Evolutionary conservation across 2,329 filamentous ascomycete species (phyloP).

Genomic region (Camillea tinctor): DNA sequence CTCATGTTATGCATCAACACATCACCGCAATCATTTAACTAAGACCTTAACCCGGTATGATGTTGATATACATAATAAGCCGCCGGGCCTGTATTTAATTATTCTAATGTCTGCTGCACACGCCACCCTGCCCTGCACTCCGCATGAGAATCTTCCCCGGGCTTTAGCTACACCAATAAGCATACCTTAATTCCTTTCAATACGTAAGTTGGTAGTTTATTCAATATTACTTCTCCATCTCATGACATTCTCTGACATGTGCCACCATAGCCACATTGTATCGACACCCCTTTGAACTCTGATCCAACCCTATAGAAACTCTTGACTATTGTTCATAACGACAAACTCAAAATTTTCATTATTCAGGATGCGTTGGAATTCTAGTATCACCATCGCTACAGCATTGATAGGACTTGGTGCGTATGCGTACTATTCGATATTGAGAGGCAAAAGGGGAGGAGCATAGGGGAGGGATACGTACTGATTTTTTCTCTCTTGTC

Average conservation of each 20-base stretch:
- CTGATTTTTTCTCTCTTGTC: background rate
- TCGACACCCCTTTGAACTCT: background rate
- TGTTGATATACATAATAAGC: conserved; percentile 8
- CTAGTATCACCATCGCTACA: conserved; percentile 19
- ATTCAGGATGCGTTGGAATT: conserved; percentile 28
- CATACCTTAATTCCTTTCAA: conserved; percentile 3
- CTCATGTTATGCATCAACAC: conserved; percentile 11
- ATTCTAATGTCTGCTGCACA: conserved; percentile 4
- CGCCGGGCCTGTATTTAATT: conserved; percentile 19
- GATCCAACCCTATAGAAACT: background rate
- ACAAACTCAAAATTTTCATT: background rate
- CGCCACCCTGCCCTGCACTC: background rate
- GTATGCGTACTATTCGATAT: too few species aligned
- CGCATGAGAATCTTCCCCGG: conserved; percentile 13
- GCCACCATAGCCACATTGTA: background rate
- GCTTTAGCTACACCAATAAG: conserved; percentile 11
- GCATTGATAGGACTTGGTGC: conserved; percentile 26
- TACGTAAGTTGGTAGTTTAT: conserved; percentile 6
- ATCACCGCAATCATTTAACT: conserved; percentile 4
- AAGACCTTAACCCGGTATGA: conserved; percentile 10
- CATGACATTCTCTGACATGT: background rate
- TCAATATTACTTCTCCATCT: background rate
- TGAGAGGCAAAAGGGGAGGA: too few species aligned
- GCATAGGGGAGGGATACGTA: background rate
- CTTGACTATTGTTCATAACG: background rate